These are phyloP conservation scores for Nectriaceae sp. DNA, from an alignment of 2,329 filamentous ascomycete species.

Conservation along the genomic window DNA sequence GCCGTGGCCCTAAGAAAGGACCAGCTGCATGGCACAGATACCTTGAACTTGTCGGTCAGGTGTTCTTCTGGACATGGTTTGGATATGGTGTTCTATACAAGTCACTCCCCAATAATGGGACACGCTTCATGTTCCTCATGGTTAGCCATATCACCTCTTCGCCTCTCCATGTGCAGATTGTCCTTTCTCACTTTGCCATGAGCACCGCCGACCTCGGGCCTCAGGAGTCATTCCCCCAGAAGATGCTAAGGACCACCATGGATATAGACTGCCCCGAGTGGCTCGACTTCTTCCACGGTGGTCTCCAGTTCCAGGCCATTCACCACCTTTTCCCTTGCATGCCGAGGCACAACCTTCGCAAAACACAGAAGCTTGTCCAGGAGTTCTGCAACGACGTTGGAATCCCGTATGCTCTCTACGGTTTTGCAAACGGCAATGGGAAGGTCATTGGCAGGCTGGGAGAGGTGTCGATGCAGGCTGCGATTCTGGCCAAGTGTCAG, in stretches of 20 bases:
- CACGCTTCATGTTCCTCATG: slow-evolving; percentile 73
- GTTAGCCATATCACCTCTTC: slow-evolving; percentile 80
- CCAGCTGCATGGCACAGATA: slow-evolving; percentile 82
- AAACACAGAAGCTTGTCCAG: slow-evolving; percentile 72
- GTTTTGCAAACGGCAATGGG: slow-evolving; percentile 82
- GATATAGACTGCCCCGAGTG: slow-evolving; percentile 85
- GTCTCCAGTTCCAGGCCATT: slow-evolving; percentile 86
- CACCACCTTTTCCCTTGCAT: slow-evolving; percentile 85
- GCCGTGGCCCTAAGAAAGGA: slow-evolving; percentile 72
- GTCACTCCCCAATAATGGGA: slow-evolving; percentile 67
- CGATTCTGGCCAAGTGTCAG: slow-evolving; percentile 76
- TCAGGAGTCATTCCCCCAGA: slow-evolving; percentile 84
- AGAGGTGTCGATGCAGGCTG: slow-evolving; percentile 78
- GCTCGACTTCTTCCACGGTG: slow-evolving; percentile 88
- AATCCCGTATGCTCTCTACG: slow-evolving; percentile 84
- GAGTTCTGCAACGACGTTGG: slow-evolving; percentile 81
- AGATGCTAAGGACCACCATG: slow-evolving; percentile 92
- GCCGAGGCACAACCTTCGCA: slow-evolving; percentile 80
- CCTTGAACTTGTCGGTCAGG: slow-evolving; percentile 74
- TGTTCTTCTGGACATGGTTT: slow-evolving; percentile 86
- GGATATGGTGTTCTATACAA: slow-evolving; percentile 80
- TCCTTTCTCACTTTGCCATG: slow-evolving; percentile 91
- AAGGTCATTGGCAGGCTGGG: slow-evolving; percentile 75
- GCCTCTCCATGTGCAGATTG: slow-evolving; percentile 86
- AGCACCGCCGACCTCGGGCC: slow-evolving; percentile 84